A percentile compares a stretch with the other conserved stretches of the same genome.
phyloP scores from a whole-genome alignment of 345 rosid species.

The Chamaenerion angustifolium region DNA sequence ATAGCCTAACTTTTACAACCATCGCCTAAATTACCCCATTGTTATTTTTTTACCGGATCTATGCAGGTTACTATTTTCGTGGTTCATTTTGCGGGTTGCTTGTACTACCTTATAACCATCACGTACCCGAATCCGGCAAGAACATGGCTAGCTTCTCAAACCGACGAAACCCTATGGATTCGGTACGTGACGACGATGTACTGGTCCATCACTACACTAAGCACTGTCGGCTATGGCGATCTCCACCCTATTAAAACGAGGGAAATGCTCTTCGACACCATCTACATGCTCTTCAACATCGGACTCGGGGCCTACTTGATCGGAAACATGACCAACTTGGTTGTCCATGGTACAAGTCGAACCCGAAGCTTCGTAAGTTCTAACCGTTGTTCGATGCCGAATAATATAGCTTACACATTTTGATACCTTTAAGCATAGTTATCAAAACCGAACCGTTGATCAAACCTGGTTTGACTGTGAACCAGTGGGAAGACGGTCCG shows the following conservation, averaged over 20 bases:
- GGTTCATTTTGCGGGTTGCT: constrained; percentile 85
- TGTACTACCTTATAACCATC: constrained; percentile 82
- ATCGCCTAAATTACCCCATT: too few species aligned
- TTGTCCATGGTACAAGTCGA: constrained; percentile 89
- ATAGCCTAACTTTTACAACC: too few species aligned
- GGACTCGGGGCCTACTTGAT: constrained; percentile 88
- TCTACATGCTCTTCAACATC: constrained; percentile 84
- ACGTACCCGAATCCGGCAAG: constrained; percentile 31
- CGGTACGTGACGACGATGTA: constrained; percentile 81
- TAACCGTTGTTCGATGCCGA: background rate
- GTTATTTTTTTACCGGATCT: too few species aligned
- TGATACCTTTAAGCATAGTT: too few species aligned
- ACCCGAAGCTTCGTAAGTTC: constrained; percentile 77
- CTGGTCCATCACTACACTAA: constrained; percentile 93
- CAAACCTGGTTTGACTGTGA: too few species aligned
- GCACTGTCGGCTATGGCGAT: constrained; percentile 94
- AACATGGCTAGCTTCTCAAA: constrained; percentile 65
- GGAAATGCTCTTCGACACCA: constrained; percentile 80
- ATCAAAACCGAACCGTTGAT: too few species aligned
- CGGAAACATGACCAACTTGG: constrained; percentile 97
- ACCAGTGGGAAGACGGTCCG: too few species aligned
- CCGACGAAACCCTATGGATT: constrained; percentile 37
- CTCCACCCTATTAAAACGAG: constrained; percentile 73
- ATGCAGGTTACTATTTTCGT: constrained; percentile 91
- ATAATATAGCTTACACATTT: background rate